These are phyloP conservation scores for Geotrichum phurueaensis DNA, from an alignment of 1,139 yeast genomes.

Conservation along the genomic window DNA sequence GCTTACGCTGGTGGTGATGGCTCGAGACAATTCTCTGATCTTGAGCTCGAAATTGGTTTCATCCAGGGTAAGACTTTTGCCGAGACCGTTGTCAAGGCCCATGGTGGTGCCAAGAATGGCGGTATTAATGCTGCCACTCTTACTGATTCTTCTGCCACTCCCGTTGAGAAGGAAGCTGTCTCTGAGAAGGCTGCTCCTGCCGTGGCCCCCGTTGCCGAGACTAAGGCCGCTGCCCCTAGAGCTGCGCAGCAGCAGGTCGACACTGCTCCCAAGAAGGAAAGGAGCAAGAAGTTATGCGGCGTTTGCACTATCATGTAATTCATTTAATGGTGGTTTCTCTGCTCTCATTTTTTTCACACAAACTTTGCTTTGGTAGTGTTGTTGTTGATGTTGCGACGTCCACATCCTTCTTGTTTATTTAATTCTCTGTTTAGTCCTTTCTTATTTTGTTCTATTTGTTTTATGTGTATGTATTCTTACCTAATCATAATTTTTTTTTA, in stretches of 20 bases:
- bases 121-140: conserved; percentile 13
- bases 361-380: too few species aligned
- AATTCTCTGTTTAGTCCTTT: neutral
- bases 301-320: conserved; percentile 21
- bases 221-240: conserved; percentile 13
- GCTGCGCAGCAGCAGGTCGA: conserved; percentile 9
- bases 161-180: conserved; percentile 6
- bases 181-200: conserved; percentile 17
- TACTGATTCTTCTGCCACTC: conserved; percentile 15
- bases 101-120: neutral
- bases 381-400: too few species aligned
- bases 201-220: conserved; percentile 12
- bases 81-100: conserved; percentile 32
- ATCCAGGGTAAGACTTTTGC: conserved; percentile 60
- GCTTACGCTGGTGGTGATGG: conserved; percentile 75
- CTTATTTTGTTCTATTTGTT: neutral
- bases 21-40: conserved; percentile 57
- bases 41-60: conserved; percentile 54
- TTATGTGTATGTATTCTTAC: neutral
- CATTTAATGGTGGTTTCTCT: neutral
- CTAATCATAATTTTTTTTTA: too few species aligned
- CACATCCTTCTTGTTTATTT: neutral
- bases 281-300: conserved; percentile 22
- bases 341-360: neutral
- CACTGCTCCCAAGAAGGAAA: conserved; percentile 15